Evolutionary conservation across 352 stramenopile genomes (phyloP).

Genomic region (Phytophthora chlamydospora): DNA sequence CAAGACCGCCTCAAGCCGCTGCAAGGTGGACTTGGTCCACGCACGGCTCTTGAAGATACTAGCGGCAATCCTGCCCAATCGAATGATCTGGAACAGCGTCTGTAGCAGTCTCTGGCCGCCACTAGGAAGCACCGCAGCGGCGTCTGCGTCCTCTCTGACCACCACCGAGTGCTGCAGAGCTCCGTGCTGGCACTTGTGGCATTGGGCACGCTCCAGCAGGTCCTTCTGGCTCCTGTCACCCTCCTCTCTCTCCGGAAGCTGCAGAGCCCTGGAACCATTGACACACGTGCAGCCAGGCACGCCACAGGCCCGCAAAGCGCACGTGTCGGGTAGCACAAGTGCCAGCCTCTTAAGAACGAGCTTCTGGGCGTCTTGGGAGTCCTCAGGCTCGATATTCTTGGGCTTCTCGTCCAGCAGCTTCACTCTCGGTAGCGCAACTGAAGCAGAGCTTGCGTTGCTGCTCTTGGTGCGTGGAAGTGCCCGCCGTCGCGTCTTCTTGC

Average conservation of each 20-base stretch:
- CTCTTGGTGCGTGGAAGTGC: conserved; percentile 6
- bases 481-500: conserved; percentile 39
- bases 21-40: conserved; percentile 60
- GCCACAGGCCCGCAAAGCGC: conserved; percentile 53
- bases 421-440: neutral
- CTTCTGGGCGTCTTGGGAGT: conserved; percentile 45
- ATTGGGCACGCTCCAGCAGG: conserved; percentile 44
- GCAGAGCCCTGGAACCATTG: conserved; percentile 47
- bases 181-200: conserved; percentile 72
- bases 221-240: conserved; percentile 32
- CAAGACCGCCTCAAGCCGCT: conserved; percentile 55
- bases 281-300: conserved; percentile 70
- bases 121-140: conserved; percentile 34
- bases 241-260: conserved; percentile 27
- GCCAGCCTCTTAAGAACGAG: conserved; percentile 47
- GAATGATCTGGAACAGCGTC: conserved; percentile 63
- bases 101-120: conserved; percentile 69
- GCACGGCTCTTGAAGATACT: conserved; percentile 67
- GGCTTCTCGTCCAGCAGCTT: conserved; percentile 19
- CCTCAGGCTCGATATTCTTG: conserved; percentile 23
- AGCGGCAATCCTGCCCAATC: conserved; percentile 54
- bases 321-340: conserved; percentile 61
- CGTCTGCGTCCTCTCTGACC: conserved; percentile 42
- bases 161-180: conserved; percentile 70
- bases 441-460: neutral